These are phyloP conservation scores for Talaromyces liani DNA, from an alignment of 495 filamentous ascomycete genomes.

Conservation along the genomic window DNA sequence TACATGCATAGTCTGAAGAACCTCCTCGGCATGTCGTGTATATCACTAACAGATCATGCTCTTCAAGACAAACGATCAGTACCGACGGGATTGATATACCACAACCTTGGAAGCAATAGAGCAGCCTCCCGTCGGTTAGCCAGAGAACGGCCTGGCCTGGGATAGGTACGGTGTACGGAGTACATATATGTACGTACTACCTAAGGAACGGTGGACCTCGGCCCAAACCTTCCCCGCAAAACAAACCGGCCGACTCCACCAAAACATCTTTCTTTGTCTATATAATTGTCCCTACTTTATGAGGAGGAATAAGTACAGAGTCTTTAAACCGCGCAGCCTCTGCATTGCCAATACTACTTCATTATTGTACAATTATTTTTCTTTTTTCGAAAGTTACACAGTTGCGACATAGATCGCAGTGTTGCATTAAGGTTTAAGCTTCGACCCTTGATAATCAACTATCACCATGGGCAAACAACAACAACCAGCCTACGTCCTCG, in stretches of 20 bases:
- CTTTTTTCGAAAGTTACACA: background rate
- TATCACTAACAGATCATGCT: background rate
- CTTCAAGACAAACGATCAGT: background rate
- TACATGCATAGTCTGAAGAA: background rate
- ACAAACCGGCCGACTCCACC: background rate
- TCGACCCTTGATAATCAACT: background rate
- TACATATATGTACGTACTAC: too few relatives aligned
- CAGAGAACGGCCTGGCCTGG: too few relatives aligned
- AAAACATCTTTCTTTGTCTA: background rate
- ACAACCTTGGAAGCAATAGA: background rate
- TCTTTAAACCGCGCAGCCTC: background rate
- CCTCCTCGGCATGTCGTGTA: background rate
- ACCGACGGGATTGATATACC: background rate
- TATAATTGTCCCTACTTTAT: background rate
- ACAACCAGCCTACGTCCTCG: slow-evolving; percentile 72
- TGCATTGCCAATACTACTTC: background rate
- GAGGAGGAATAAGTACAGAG: background rate
- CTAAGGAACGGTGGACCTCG: background rate
- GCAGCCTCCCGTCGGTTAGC: too few relatives aligned
- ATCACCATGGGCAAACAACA: slow-evolving; percentile 41
- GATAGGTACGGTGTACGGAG: too few relatives aligned
- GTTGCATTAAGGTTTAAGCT: background rate
- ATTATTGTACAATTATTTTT: background rate
- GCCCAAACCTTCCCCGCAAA: slow-evolving; percentile 3
- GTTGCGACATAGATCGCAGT: background rate